A percentile compares a stretch with the other conserved stretches of the same genome.
Evolutionary conservation across 1,139 yeast genomes (phyloP).

Genomic region (Candida gigantensis): DNA sequence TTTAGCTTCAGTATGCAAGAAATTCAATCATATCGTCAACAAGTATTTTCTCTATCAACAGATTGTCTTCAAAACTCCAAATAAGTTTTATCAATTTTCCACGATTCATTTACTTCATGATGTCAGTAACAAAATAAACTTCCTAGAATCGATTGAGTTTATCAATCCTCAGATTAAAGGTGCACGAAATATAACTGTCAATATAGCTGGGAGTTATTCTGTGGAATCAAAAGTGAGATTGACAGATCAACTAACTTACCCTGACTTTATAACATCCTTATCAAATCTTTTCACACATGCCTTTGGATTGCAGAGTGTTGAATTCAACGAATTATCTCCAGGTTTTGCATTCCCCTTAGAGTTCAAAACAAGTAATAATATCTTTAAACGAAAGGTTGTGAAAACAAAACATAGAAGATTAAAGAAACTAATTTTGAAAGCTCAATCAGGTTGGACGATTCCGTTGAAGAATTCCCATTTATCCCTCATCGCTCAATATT

Average conservation of each 20-base stretch:
- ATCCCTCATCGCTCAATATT: slow-evolving; percentile 35
- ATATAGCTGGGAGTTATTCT: slow-evolving; percentile 42
- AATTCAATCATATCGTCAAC: slow-evolving; percentile 37
- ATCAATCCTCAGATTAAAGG: slow-evolving; percentile 37
- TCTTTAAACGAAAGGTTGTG: slow-evolving; percentile 17
- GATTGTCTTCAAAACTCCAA: slow-evolving; percentile 27
- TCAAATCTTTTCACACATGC: slow-evolving; percentile 30
- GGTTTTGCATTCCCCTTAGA: slow-evolving; percentile 48
- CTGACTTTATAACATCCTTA: slow-evolving; percentile 28
- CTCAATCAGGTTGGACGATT: slow-evolving; percentile 52
- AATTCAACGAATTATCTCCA: slow-evolving; percentile 50
- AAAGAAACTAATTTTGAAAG: slow-evolving; percentile 29
- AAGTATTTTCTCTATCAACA: slow-evolving; percentile 37
- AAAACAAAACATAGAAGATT: slow-evolving; percentile 23
- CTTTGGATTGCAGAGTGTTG: slow-evolving; percentile 30
- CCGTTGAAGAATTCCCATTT: slow-evolving; percentile 41
- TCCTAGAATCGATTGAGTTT: slow-evolving; percentile 27
- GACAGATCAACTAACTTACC: slow-evolving; percentile 22
- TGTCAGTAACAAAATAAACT: slow-evolving; percentile 32
- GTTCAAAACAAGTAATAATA: slow-evolving; percentile 9
- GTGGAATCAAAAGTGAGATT: slow-evolving; percentile 26
- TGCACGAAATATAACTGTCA: slow-evolving; percentile 25
- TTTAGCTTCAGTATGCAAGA: slow-evolving; percentile 37
- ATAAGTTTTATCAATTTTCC: slow-evolving; percentile 35
- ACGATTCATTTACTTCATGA: slow-evolving; percentile 22